phyloP scores from a whole-genome alignment of 2,329 filamentous ascomycete species.

The Mycosphaerelloides madeirae region DNA sequence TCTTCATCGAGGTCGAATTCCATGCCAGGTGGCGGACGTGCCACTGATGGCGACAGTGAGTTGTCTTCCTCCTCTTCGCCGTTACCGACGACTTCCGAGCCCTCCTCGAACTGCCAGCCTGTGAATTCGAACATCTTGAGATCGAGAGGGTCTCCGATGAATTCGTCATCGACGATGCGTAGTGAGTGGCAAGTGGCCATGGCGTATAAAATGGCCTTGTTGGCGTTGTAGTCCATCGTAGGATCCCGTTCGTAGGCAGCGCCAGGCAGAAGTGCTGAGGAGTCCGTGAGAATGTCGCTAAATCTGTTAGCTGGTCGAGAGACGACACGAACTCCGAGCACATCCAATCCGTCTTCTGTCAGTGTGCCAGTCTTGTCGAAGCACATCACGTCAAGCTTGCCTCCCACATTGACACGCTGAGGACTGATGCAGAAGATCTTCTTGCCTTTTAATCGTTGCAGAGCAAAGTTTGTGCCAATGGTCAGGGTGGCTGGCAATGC shows the following conservation, averaged over 20 bases:
- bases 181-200: constrained; percentile 98
- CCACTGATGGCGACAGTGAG: constrained; percentile 80
- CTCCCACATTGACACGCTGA: constrained; percentile 92
- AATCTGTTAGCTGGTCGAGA: constrained; percentile 62
- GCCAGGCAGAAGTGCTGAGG: constrained; percentile 54
- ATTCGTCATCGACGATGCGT: constrained; percentile 76
- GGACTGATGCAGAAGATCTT: constrained; percentile 97
- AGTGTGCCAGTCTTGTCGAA: constrained; percentile 99
- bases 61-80: constrained; percentile 69
- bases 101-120: constrained; percentile 86
- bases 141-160: constrained; percentile 90
- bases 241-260: constrained; percentile 55
- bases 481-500: constrained; percentile 90
- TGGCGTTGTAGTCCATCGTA: constrained; percentile 55
- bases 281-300: constrained; percentile 67
- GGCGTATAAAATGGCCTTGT: constrained; percentile 74
- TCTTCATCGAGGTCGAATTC: constrained; percentile 55
- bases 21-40: constrained; percentile 65
- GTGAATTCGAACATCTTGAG: constrained; percentile 99
- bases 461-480: constrained; percentile 93
- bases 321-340: constrained; percentile 80
- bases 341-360: constrained; percentile 92
- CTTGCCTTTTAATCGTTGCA: constrained; percentile 78
- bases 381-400: constrained; percentile 92
- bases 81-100: constrained; percentile 59